Evolutionary conservation across 306 rosid genomes (phyloP).

Genomic region (Trifolium fragiferum): DNA sequence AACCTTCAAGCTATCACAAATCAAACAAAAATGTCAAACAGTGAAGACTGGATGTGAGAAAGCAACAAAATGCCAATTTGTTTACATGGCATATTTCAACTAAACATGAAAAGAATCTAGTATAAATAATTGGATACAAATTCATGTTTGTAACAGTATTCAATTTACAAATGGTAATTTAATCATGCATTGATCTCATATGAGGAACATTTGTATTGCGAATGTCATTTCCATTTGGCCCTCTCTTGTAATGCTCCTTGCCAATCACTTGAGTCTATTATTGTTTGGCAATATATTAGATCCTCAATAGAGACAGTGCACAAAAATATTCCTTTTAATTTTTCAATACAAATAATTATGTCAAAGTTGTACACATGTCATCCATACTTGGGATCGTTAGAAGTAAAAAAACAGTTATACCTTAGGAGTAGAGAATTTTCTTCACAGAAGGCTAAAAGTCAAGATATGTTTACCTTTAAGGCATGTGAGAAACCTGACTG

Average conservation of each 20-base stretch:
- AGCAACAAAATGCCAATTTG: too few species aligned
- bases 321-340: background rate
- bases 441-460: constrained; percentile 14
- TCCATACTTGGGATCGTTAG: too few species aligned
- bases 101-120: constrained; percentile 5
- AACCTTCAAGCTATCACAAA: too few species aligned
- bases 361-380: too few species aligned
- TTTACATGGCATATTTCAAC: constrained; percentile 12
- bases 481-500: too few species aligned
- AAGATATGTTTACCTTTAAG: constrained; percentile 65
- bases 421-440: too few species aligned
- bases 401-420: too few species aligned
- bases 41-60: too few species aligned
- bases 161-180: constrained; percentile 6
- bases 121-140: constrained; percentile 33
- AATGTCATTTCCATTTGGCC: constrained; percentile 95
- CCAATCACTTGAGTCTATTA: constrained; percentile 54
- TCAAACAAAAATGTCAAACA: too few species aligned
- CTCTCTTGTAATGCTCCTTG: constrained; percentile 80
- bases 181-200: constrained; percentile 41
- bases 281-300: background rate
- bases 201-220: constrained; percentile 96
- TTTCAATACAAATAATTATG: too few species aligned
- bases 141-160: too few species aligned
- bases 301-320: constrained; percentile 10